Base-by-base conservation (phyloP, 2,329 filamentous ascomycete species). In the Trichoderma simmonsii region DNA sequence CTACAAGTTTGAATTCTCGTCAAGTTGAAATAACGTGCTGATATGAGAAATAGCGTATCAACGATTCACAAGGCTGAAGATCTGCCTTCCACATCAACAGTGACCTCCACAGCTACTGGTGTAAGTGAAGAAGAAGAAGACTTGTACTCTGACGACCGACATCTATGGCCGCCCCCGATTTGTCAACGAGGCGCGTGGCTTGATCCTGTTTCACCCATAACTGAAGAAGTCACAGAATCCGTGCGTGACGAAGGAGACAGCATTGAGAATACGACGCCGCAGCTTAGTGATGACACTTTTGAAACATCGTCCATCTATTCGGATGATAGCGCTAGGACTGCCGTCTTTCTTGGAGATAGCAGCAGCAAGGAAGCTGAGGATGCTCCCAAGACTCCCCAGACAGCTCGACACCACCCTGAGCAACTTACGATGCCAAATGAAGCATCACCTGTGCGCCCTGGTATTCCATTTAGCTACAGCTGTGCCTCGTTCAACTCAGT, bases 281-380 rank as follows among this genome's bases (percentile, higher is more conserved):
- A 54, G 39, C 57, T 54, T 12, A 70, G 56, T 21, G 64, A 72
- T 36, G 72, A 75, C n/a, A 24, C 70, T 18, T 60, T 61, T 34
- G 74, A 77, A 2, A 66, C 72, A 6, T 77, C 76, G 2, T 77
- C 77, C 15, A 18, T 76, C 7, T 77, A 77, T 62, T 77, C 76
- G 6, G 62, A 77, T 21, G 72, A 74, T 30, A 77, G 75, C 24
- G 39, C 68, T 18, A 61, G 73, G 14, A 77, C 73, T 24, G 73
- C 74, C 7, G 43, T 75, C 28, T 73, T 64, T 24, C 14, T 71
- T 28, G 71, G 71, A 26, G 26, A 26, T 21, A n/a, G 28, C 6
- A 61, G 12, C 39, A 4, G 39, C 64, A 72, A 64, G 43, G 56
- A 32, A 15, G 6, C 9, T 4, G 36, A 56, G n/a, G 36, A 34